phyloP scores from a whole-genome alignment of 768 basidiomycete genomes.

The Clitopilus passeckerianus region DNA sequence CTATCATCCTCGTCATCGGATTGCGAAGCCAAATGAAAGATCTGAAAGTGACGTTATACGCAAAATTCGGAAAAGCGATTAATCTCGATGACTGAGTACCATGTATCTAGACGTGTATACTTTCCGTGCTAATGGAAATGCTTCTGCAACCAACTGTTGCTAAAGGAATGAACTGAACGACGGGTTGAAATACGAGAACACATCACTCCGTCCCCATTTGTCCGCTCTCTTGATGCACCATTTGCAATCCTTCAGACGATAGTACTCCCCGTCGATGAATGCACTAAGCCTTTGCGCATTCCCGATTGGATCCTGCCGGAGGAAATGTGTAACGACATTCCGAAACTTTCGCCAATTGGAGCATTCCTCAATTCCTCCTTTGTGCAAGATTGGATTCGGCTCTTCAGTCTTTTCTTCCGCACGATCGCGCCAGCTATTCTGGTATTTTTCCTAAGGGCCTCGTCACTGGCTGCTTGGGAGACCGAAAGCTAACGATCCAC shows the following conservation, averaged over 20 bases:
- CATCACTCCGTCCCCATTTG: background rate
- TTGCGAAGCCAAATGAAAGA: constrained; percentile 76
- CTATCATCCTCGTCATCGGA: constrained; percentile 51
- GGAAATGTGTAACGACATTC: background rate
- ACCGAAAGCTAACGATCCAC: too few species aligned
- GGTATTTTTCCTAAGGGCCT: background rate
- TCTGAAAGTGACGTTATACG: constrained; percentile 76
- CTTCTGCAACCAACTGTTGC: background rate
- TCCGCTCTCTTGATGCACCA: background rate
- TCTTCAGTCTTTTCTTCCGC: background rate
- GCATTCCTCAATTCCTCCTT: background rate
- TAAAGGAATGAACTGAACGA: background rate
- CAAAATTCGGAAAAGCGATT: constrained; percentile 90
- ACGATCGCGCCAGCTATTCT: background rate
- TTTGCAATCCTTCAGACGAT: background rate
- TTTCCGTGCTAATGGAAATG: background rate
- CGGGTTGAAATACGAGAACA: background rate
- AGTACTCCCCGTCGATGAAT: background rate
- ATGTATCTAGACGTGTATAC: background rate
- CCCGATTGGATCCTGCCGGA: background rate
- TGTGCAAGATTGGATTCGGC: background rate
- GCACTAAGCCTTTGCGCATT: background rate
- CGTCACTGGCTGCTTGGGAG: too few species aligned
- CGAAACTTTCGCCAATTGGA: background rate
- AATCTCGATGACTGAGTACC: constrained; percentile 73